Percentiles rank a stretch among this genome's conserved stretches.
phyloP scores from a whole-genome alignment of 768 basidiomycete genomes.

The Suillus subaureus region DNA sequence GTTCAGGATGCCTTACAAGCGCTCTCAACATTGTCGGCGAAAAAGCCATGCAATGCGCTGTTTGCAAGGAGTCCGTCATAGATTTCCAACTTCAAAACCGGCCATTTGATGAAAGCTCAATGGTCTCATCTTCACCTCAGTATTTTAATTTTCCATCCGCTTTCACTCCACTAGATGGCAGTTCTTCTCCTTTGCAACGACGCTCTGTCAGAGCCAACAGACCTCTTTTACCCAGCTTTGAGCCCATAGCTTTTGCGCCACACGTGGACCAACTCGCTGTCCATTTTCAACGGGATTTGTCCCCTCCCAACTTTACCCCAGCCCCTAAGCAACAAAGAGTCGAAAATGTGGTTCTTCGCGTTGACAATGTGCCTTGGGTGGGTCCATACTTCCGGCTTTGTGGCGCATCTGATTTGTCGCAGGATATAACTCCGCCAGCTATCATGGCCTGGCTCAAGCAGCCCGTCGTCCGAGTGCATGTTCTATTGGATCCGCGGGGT shows the following conservation, averaged over 20 bases:
- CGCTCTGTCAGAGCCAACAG: slow-evolving; percentile 27
- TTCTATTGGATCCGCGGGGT: slow-evolving; percentile 78
- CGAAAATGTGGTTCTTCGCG: slow-evolving; percentile 68
- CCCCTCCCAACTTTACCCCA: slow-evolving; percentile 15
- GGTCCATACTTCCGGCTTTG: slow-evolving; percentile 25
- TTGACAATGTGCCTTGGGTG: slow-evolving; percentile 92
- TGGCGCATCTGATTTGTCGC: slow-evolving; percentile 15
- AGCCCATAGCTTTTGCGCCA: slow-evolving; percentile 30
- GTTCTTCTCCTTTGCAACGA: slow-evolving; percentile 26
- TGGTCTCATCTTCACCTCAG: slow-evolving; percentile 11
- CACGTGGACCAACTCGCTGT: slow-evolving; percentile 34
- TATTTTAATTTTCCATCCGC: slow-evolving; percentile 16
- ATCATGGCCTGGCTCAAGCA: slow-evolving; percentile 72
- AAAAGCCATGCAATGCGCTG: slow-evolving; percentile 84
- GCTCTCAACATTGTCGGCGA: slow-evolving; percentile 89
- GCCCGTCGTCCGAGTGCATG: slow-evolving; percentile 65
- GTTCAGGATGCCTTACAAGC: slow-evolving; percentile 81
- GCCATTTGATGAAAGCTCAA: slow-evolving; percentile 26
- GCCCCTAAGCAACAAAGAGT: slow-evolving; percentile 17
- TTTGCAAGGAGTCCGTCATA: slow-evolving; percentile 69
- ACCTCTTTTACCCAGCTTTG: slow-evolving; percentile 31
- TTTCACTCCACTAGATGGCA: slow-evolving; percentile 17
- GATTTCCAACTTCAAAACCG: slow-evolving; percentile 60
- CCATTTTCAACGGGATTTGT: slow-evolving; percentile 20
- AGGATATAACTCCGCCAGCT: slow-evolving; percentile 85